Evolutionary conservation across 2,329 filamentous ascomycete genomes (phyloP), one percentile per base, ranked within the genome.

Genomic region (Talaromyces funiculosus): DNA sequence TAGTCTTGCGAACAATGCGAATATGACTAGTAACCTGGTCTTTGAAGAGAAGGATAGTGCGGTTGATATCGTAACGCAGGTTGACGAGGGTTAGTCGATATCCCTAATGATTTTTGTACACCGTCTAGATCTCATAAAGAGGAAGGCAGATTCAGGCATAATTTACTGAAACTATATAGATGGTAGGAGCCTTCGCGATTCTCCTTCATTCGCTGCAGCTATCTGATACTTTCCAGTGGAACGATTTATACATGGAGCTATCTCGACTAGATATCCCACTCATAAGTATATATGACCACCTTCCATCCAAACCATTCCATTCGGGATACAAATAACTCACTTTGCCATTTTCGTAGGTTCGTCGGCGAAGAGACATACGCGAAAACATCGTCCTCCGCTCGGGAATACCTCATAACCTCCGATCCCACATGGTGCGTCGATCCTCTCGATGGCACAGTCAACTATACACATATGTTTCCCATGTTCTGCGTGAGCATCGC

Each of bases 401-500:
- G 86, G 67, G 79, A 85, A 49, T 92, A 91, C 68, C 81, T 91
- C 4, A 59, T 51, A 47, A 51, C 43, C 29, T 75, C 75, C 40
- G 67, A 75, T 0, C 88, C 88, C 45, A 90, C 89, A 33, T 92
- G 89, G 89, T 85, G 86, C 67, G 82, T 92, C 42, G 89, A 92
- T 72, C 89, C 89, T 9, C 80, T 92, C 29, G 89, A 92, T 68
- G 88, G 60, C 88, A 92, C 89, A 3, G 88, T 92, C 62, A 92
- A 92, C 78, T 92, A 89, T 75, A 90, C 88, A 31, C 89, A 92
- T 72, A 81, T 90, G 5, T 90, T 90, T 69, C 88, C 88, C 61
- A 90, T 90, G 86, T 91, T 90, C 75, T 92, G 89, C 72, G 86
- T 92, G 45, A 90, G 86, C 37, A 90, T 92, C 67, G 88, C 81